Evolutionary conservation across 345 rosid genomes (phyloP).

Genomic region (Hibiscus syriacus): DNA sequence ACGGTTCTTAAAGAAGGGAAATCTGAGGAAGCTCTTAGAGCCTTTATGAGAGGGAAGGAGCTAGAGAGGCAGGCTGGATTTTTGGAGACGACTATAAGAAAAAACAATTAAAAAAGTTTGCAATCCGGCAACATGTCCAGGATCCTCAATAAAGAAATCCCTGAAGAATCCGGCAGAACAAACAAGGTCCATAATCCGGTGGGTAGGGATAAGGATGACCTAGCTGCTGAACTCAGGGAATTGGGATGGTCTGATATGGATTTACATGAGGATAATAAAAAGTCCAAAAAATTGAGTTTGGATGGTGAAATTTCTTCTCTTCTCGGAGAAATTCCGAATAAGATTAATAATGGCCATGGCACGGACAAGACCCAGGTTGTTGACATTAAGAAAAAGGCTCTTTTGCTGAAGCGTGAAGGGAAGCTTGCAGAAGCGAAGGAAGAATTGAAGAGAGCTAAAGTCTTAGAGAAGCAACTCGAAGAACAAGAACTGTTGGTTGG

Average conservation of each 20-base stretch:
- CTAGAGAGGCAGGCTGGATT: constrained; percentile 89
- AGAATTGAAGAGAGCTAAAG: constrained; percentile 81
- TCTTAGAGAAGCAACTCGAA: constrained; percentile 81
- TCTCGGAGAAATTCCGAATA: constrained; percentile 46
- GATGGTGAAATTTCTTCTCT: constrained; percentile 81
- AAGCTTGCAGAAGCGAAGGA: constrained; percentile 93
- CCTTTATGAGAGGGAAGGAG: constrained; percentile 89
- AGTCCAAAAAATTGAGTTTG: constrained; percentile 39
- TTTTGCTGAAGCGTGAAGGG: constrained; percentile 77
- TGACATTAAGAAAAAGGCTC: constrained; percentile 73
- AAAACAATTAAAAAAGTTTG: constrained; percentile 41
- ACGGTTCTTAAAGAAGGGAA: constrained; percentile 74
- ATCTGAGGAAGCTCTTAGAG: constrained; percentile 74
- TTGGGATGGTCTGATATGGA: constrained; percentile 82
- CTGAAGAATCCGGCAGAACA: constrained; percentile 37
- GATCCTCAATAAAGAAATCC: constrained; percentile 32
- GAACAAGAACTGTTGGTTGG: constrained; percentile 70
- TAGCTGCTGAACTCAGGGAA: constrained; percentile 62
- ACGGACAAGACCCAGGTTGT: constrained; percentile 49
- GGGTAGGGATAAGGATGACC: constrained; percentile 45
- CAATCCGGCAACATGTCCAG: constrained; percentile 25
- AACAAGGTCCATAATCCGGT: constrained; percentile 30
- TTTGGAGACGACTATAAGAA: constrained; percentile 52
- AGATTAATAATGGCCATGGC: constrained; percentile 29
- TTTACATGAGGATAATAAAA: constrained; percentile 41